phyloP scores from a whole-genome alignment of 768 basidiomycete genomes.

The Trametes cingulata region DNA sequence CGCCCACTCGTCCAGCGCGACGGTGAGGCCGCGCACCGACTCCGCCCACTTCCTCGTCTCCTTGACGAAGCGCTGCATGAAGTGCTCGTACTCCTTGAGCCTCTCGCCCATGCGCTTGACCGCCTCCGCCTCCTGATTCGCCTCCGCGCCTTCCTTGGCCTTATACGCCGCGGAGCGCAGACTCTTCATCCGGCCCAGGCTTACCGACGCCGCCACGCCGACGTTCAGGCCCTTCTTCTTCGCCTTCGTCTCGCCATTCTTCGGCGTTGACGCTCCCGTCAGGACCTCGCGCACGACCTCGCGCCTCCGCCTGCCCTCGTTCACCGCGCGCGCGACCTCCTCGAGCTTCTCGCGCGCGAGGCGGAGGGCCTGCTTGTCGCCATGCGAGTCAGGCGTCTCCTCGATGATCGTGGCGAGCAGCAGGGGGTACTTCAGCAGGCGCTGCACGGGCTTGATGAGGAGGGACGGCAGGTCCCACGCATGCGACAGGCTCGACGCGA shows the following conservation, averaged over 20 bases:
- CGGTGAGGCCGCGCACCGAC: conserved; percentile 49
- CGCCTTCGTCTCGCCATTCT: conserved; percentile 34
- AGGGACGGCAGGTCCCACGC: conserved; percentile 93
- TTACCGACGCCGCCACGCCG: conserved; percentile 56
- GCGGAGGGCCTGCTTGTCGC: conserved; percentile 60
- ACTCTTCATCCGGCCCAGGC: conserved; percentile 60
- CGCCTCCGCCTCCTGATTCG: conserved; percentile 45
- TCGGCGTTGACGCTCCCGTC: conserved; percentile 34
- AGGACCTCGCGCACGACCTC: conserved; percentile 82
- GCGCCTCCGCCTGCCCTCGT: conserved; percentile 72
- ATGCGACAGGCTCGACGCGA: conserved; percentile 73
- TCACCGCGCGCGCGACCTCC: conserved; percentile 72
- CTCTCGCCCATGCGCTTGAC: conserved; percentile 58
- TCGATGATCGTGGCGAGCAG: conserved; percentile 76
- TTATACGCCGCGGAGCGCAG: conserved; percentile 36
- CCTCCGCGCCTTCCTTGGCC: conserved; percentile 39
- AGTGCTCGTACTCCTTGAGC: conserved; percentile 55
- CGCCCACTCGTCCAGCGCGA: conserved; percentile 61
- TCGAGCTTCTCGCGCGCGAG: conserved; percentile 62
- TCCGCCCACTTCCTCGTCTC: conserved; percentile 65
- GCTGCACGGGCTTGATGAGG: conserved; percentile 97
- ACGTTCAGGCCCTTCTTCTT: conserved; percentile 44
- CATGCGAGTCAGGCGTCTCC: conserved; percentile 68
- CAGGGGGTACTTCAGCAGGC: conserved; percentile 91
- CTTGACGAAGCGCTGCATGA: conserved; percentile 62